Conservation (phyloP, 164 flowering plant genomes). For the Magnolia kwangsiensis region DNA sequence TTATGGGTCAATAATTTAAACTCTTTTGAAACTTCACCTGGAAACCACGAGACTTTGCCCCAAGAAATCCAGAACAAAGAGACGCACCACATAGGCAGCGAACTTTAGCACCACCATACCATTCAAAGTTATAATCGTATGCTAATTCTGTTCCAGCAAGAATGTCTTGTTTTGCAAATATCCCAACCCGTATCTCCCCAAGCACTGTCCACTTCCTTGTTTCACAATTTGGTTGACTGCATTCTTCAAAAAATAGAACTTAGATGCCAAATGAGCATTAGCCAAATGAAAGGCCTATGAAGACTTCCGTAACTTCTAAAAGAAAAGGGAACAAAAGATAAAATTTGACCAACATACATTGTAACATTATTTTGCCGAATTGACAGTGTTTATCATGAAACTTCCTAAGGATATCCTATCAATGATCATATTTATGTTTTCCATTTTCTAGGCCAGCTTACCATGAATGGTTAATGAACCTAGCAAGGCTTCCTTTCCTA, state of each 20-base stretch:
- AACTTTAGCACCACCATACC: slow-evolving; percentile 98
- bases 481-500: slow-evolving; percentile 88
- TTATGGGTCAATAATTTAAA: neutral
- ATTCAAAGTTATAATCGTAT: slow-evolving; percentile 92
- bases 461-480: slow-evolving; percentile 98
- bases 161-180: slow-evolving; percentile 86
- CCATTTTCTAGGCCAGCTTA: slow-evolving; percentile 29
- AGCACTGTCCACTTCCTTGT: slow-evolving; percentile 93
- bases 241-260: slow-evolving; percentile 21
- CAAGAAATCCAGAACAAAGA: slow-evolving; percentile 89
- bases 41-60: slow-evolving; percentile 97
- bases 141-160: slow-evolving; percentile 66
- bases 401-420: neutral
- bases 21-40: slow-evolving; percentile 41
- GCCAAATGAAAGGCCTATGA: neutral
- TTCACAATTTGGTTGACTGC: slow-evolving; percentile 94
- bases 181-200: slow-evolving; percentile 94
- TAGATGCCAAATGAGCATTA: slow-evolving; percentile 10
- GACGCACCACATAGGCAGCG: slow-evolving; percentile 94
- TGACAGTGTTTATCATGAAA: neutral
- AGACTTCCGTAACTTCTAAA: neutral
- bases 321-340: slow-evolving; percentile 1
- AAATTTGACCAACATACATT: neutral
- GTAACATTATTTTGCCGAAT: neutral
- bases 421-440: neutral